Evolutionary conservation across 441 rosid genomes (phyloP).

Genomic region (Capsella rubella): DNA sequence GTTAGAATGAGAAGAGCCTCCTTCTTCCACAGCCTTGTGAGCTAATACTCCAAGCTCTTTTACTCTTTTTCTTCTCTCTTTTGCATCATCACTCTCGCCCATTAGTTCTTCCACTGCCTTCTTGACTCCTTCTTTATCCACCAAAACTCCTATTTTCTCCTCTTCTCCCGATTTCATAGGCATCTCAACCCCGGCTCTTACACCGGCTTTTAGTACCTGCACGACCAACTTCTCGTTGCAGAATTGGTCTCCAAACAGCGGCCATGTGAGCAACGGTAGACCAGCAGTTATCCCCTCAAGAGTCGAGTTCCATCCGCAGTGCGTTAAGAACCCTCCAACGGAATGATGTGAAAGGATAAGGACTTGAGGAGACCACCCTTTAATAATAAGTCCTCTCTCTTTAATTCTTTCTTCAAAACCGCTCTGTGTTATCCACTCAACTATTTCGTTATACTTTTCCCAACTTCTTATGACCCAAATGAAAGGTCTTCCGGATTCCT

Average conservation of each 20-base stretch:
- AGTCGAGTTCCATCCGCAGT: slow-evolving; percentile 68
- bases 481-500: slow-evolving; percentile 45
- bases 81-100: slow-evolving; percentile 52
- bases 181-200: slow-evolving; percentile 44
- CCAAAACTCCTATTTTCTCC: slow-evolving; percentile 41
- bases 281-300: slow-evolving; percentile 49
- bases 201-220: slow-evolving; percentile 51
- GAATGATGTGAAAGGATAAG: slow-evolving; percentile 55
- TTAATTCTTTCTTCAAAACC: slow-evolving; percentile 48
- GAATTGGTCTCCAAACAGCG: slow-evolving; percentile 54
- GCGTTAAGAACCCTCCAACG: slow-evolving; percentile 61
- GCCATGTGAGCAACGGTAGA: slow-evolving; percentile 56
- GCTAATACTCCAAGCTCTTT: slow-evolving; percentile 49
- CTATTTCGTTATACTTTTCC: slow-evolving; percentile 41
- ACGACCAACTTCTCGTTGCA: slow-evolving; percentile 51
- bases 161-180: slow-evolving; percentile 45
- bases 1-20: slow-evolving; percentile 59
- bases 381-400: slow-evolving; percentile 51
- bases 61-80: slow-evolving; percentile 52
- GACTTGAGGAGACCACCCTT: slow-evolving; percentile 65
- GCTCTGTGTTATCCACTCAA: slow-evolving; percentile 42
- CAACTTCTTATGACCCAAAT: slow-evolving; percentile 51
- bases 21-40: slow-evolving; percentile 52
- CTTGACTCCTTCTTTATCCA: slow-evolving; percentile 48
- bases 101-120: slow-evolving; percentile 47